A percentile compares a stretch with the other conserved stretches of the same genome.
Evolutionary conservation across 2,329 filamentous ascomycete genomes (phyloP).

Genomic region (Arthroderma sp.): DNA sequence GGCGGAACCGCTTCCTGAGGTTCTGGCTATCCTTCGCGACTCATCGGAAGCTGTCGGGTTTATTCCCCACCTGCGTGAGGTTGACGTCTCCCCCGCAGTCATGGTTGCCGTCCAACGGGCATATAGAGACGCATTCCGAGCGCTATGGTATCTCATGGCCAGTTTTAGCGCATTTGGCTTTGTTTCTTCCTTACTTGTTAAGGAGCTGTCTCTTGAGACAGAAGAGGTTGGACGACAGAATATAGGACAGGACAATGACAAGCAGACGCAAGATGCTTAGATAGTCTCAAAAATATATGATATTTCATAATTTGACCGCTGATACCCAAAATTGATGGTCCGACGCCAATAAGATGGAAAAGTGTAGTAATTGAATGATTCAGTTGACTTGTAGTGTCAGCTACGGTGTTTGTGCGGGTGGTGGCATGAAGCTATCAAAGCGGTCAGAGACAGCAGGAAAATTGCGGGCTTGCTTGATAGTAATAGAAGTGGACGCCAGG

Average conservation of each 20-base stretch:
- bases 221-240: neutral
- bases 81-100: neutral
- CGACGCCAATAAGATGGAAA: too few species aligned
- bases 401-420: too few species aligned
- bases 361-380: too few species aligned
- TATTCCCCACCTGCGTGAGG: neutral
- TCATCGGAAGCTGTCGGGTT: neutral
- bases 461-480: too few species aligned
- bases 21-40: neutral
- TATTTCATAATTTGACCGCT: too few species aligned
- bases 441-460: too few species aligned
- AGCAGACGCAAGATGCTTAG: too few species aligned
- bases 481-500: too few species aligned
- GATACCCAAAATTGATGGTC: too few species aligned
- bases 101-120: neutral
- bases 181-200: neutral
- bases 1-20: neutral
- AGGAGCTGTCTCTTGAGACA: neutral
- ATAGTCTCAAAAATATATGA: too few species aligned
- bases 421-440: too few species aligned
- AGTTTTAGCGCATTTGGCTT: neutral
- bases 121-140: neutral
- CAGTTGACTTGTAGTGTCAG: too few species aligned
- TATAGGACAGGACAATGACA: neutral
- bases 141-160: neutral